These are phyloP conservation scores for Dalechampia spathulata DNA, from an alignment of 441 rosid genomes.

Conservation along the genomic window DNA sequence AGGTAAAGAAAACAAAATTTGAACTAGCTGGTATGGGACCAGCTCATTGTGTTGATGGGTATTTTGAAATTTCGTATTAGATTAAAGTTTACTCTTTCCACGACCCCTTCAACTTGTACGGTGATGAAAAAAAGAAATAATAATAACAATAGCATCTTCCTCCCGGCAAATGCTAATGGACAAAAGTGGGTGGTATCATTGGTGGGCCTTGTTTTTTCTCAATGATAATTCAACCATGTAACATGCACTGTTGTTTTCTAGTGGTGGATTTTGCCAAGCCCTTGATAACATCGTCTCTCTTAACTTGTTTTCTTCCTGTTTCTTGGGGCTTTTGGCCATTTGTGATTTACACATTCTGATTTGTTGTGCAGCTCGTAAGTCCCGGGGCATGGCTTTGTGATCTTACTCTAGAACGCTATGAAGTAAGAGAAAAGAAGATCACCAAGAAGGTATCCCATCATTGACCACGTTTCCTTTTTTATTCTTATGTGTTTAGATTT, in stretches of 20 bases:
- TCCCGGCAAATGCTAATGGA: background rate
- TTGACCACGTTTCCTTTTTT: background rate
- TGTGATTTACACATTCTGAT: too few species aligned
- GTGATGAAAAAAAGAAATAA: background rate
- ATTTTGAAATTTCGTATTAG: background rate
- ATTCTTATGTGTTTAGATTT: too few species aligned
- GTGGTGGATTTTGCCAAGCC: too few species aligned
- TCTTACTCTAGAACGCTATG: constrained; percentile 64
- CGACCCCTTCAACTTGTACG: background rate
- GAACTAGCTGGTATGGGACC: too few species aligned
- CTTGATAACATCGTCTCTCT: too few species aligned
- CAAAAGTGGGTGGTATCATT: background rate
- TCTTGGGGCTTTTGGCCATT: too few species aligned
- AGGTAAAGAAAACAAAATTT: too few species aligned
- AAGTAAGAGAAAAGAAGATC: constrained; percentile 68
- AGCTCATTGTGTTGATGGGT: too few species aligned
- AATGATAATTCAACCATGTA: background rate
- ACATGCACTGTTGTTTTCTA: background rate
- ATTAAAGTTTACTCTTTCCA: background rate
- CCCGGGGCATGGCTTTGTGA: constrained; percentile 77
- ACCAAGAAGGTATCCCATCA: constrained; percentile 45
- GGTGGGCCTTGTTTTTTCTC: background rate
- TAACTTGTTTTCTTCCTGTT: too few species aligned
- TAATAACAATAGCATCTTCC: background rate
- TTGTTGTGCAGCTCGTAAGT: constrained; percentile 41